Evolutionary conservation across 1,284 basidiomycete species (phyloP), one percentile per base, ranked within the genome.

Genomic region (Malassezia yamatoensis): DNA sequence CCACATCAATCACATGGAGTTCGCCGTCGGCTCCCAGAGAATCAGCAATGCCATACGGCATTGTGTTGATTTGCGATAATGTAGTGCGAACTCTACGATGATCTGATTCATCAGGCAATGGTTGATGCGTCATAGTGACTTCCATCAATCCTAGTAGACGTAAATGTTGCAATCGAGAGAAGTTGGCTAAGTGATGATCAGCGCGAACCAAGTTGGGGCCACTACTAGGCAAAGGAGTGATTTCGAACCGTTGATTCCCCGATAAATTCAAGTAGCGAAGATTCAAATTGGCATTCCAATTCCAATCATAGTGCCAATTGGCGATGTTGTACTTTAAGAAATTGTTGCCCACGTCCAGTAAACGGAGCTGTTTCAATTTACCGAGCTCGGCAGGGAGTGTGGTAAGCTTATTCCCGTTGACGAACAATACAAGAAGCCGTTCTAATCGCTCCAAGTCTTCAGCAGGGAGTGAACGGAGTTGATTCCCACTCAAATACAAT

Each of bases 231-330:
- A 71, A 68, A 38, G 84, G 84, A 76, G 86, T 87, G 78, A 90
- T 88, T 77, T 87, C 86, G n/a, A 90, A 79, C 42, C 85, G 82
- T 76, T 88, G 87, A 78, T 90, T 90, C 13, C 87, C 87, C 0
- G 87, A 89, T 49, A 90, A 69, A 70, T 89, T 90, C 63, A 89
- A 85, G 76, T 96, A 96, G 52, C 85, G 85, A 58, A 99, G 81
- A 63, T 87, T 86, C 60, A 84, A 83, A 75, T 96, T 98, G 80
- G 90, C 94, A 75, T 96, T 96, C 94, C 94, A 99, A 76, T 99
- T 98, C 93, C 93, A 98, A 77, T 99, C 94, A 76, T 93, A 99
- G 70, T 93, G 88, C 86, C 86, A 93, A 72, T 98, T 99, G 68
- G 90, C 87, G 64, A 96, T 91, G 74, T 98, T 99, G 78, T 98